phyloP scores from a whole-genome alignment of 805 yeast genomes.

The Saturnispora galanensis region DNA sequence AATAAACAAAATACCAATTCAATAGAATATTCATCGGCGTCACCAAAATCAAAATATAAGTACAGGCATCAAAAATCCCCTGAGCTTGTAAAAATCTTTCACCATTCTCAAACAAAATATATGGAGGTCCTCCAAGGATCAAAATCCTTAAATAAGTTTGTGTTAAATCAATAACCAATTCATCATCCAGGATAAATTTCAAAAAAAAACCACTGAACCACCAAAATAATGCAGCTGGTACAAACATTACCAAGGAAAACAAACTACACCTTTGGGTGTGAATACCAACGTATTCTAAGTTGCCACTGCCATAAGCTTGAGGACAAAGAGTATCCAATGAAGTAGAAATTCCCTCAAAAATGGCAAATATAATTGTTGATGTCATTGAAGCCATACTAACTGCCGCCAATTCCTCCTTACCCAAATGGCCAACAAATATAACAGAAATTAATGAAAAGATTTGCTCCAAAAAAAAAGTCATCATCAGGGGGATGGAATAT shows the following conservation, averaged over 20 bases:
- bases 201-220: slow-evolving; percentile 42
- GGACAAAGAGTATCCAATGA: slow-evolving; percentile 72
- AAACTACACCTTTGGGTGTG: slow-evolving; percentile 59
- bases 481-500: slow-evolving; percentile 51
- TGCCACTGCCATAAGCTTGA: slow-evolving; percentile 66
- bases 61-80: slow-evolving; percentile 72
- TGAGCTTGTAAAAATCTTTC: slow-evolving; percentile 70
- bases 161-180: slow-evolving; percentile 41
- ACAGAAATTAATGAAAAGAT: slow-evolving; percentile 63
- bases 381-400: slow-evolving; percentile 73
- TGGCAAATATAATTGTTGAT: slow-evolving; percentile 62
- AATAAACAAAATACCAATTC: slow-evolving; percentile 60
- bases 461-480: slow-evolving; percentile 56
- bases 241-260: slow-evolving; percentile 44
- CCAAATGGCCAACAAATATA: slow-evolving; percentile 67
- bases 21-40: slow-evolving; percentile 63
- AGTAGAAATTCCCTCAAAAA: slow-evolving; percentile 68
- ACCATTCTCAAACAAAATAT: slow-evolving; percentile 58
- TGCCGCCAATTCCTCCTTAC: slow-evolving; percentile 64
- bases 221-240: slow-evolving; percentile 60
- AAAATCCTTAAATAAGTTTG: slow-evolving; percentile 46
- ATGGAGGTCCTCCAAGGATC: slow-evolving; percentile 65
- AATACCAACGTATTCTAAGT: slow-evolving; percentile 53
- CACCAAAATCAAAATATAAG: slow-evolving; percentile 53
- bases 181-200: slow-evolving; percentile 36